Conservation (phyloP, 176 grass and related monocot species). For the Dendrocalamus sinicus region DNA sequence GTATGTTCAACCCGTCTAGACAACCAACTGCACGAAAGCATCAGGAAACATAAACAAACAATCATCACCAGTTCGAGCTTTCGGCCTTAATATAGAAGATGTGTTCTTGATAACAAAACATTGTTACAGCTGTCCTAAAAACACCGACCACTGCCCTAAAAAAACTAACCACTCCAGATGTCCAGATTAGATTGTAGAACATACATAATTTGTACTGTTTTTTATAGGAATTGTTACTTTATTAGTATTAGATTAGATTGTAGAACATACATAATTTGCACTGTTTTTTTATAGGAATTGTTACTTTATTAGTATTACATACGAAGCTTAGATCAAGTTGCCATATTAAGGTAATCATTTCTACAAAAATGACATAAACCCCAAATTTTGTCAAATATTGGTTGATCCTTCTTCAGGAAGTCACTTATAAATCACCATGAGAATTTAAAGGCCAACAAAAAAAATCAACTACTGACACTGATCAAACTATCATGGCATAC, state of each 20-base stretch:
- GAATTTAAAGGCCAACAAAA: not conserved
- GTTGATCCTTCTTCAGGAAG: not conserved
- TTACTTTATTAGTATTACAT: slow-evolving; percentile 2
- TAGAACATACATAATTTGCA: too few relatives aligned
- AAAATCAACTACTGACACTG: not conserved
- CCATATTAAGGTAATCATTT: not conserved
- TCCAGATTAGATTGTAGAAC: not conserved
- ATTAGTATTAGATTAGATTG: too few relatives aligned
- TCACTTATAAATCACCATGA: not conserved
- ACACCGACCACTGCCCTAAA: not conserved
- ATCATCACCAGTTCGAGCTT: not conserved
- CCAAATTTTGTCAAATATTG: not conserved
- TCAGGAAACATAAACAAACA: slow-evolving; percentile 15
- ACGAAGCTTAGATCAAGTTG: not conserved
- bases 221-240: too few relatives aligned
- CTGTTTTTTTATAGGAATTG: not conserved
- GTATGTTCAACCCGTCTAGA: slow-evolving; percentile 77
- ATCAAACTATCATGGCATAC: slow-evolving; percentile 16
- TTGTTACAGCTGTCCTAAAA: not conserved
- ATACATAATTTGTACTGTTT: not conserved
- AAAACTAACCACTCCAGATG: not conserved
- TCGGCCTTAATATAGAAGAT: not conserved
- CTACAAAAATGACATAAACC: not conserved
- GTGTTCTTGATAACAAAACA: not conserved
- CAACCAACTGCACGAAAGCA: slow-evolving; percentile 72